A percentile compares a stretch with the other conserved stretches of the same genome.
Evolutionary conservation across 345 rosid genomes (phyloP).

Genomic region (Punica granatum): DNA sequence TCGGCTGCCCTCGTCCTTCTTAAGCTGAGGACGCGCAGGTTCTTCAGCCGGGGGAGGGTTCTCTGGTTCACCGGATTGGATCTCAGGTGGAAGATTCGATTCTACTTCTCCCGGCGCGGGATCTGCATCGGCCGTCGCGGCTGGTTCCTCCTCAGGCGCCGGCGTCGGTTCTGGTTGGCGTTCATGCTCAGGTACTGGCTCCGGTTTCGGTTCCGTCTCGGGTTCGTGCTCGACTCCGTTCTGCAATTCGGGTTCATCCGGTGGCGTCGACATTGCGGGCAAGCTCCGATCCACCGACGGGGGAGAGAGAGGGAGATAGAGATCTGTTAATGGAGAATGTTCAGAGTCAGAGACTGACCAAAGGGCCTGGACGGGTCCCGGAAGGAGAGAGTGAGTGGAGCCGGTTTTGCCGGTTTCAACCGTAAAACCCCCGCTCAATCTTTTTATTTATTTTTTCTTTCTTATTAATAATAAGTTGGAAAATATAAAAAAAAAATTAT

Average conservation of each 20-base stretch:
- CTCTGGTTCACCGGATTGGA: conserved; percentile 7
- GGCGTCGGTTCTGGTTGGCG: conserved; percentile 15
- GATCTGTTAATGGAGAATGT: conserved; percentile 9
- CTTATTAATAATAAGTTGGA: too few species aligned
- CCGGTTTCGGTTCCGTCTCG: conserved; percentile 10
- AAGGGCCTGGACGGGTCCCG: too few species aligned
- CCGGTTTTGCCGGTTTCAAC: too few species aligned
- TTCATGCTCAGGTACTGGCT: conserved; percentile 13
- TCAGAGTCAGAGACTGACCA: neutral
- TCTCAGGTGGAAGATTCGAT: conserved; percentile 7
- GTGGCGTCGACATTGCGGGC: conserved; percentile 30
- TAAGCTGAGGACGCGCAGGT: conserved; percentile 21
- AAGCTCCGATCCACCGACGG: conserved; percentile 2
- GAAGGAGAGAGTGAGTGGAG: too few species aligned
- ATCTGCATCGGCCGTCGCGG: conserved; percentile 29
- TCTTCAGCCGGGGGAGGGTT: conserved; percentile 18
- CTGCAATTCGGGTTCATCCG: conserved; percentile 36
- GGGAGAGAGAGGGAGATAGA: conserved; percentile 4
- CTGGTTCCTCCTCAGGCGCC: conserved; percentile 5
- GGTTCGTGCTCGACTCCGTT: conserved; percentile 13
- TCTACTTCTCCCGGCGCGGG: conserved; percentile 24
- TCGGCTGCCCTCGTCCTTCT: conserved; percentile 53
- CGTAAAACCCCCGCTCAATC: too few species aligned
- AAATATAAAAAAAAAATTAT: too few species aligned
- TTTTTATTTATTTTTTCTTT: too few species aligned